Conservation (phyloP, 192 early-diverging fungal genomes). For the Coemansia erecta region DNA sequence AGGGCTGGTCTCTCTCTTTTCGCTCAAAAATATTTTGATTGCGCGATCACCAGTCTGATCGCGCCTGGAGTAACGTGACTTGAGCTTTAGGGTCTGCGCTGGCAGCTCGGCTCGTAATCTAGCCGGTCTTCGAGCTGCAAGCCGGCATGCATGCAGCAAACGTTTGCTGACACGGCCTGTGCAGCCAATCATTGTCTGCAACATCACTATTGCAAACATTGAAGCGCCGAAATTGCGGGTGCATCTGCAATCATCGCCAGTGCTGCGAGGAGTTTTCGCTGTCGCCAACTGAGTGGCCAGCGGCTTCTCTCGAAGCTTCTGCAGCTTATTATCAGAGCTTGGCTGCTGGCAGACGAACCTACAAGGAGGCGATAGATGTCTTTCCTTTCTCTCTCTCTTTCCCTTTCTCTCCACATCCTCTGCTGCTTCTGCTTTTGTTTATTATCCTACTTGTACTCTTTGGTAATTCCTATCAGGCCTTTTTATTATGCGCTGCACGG, state of each 20-base stretch:
- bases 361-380: neutral
- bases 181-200: conserved; percentile 30
- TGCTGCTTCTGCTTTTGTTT: conserved; percentile 4
- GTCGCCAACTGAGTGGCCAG: neutral
- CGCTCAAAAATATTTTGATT: too few relatives aligned
- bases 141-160: conserved; percentile 23
- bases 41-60: too few relatives aligned
- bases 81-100: too few relatives aligned
- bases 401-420: neutral
- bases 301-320: conserved; percentile 10
- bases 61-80: too few relatives aligned
- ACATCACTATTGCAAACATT: conserved; percentile 13
- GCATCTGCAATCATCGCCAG: neutral
- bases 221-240: neutral
- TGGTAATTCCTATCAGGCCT: neutral
- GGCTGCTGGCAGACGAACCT: neutral
- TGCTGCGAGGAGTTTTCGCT: neutral
- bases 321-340: neutral
- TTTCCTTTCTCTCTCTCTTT: neutral
- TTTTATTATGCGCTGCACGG: conserved; percentile 42
- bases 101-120: too few relatives aligned
- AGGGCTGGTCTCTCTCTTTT: too few relatives aligned
- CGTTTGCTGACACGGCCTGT: conserved; percentile 11
- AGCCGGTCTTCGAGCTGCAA: neutral
- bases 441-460: conserved; percentile 2